These are phyloP conservation scores for Trichomonascaceae sp. DNA, from an alignment of 1,139 yeast species.

Conservation along the genomic window DNA sequence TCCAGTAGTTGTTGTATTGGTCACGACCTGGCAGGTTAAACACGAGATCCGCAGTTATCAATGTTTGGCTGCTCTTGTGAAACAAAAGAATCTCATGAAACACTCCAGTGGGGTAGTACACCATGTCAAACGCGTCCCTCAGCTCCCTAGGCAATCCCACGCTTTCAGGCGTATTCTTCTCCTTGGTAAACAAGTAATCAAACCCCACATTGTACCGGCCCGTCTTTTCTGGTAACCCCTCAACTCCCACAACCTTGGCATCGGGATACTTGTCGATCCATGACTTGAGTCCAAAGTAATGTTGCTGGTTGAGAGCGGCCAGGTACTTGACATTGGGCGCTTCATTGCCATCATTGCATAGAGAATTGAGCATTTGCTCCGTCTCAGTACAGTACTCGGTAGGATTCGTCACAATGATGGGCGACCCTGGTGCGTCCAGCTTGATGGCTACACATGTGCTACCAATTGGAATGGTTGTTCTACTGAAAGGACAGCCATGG, in stretches of 20 bases:
- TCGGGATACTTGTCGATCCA: slow-evolving; percentile 38
- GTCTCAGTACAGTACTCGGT: slow-evolving; percentile 39
- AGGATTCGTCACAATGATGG: slow-evolving; percentile 43
- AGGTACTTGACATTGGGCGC: slow-evolving; percentile 21
- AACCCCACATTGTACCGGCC: slow-evolving; percentile 22
- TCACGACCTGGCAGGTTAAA: slow-evolving; percentile 33
- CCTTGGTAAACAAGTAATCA: slow-evolving; percentile 28
- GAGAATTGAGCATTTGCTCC: slow-evolving; percentile 29
- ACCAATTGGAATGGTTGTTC: slow-evolving; percentile 26
- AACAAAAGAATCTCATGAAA: slow-evolving; percentile 45
- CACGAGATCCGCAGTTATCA: slow-evolving; percentile 45
- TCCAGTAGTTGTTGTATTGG: neutral
- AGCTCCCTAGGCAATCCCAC: slow-evolving; percentile 16
- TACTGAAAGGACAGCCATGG: slow-evolving; percentile 27
- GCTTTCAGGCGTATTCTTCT: slow-evolving; percentile 13
- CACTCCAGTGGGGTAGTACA: slow-evolving; percentile 39
- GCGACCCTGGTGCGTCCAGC: slow-evolving; percentile 26
- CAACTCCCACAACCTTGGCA: slow-evolving; percentile 39
- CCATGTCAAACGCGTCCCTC: slow-evolving; percentile 36
- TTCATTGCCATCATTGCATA: slow-evolving; percentile 27
- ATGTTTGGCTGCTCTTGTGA: slow-evolving; percentile 33
- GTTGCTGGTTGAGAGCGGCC: slow-evolving; percentile 23
- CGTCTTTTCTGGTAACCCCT: slow-evolving; percentile 25
- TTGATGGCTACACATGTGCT: slow-evolving; percentile 42
- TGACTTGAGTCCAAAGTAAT: slow-evolving; percentile 27